Conservation (phyloP, 441 rosid species). For the Euphorbia schlechtendalii region DNA sequence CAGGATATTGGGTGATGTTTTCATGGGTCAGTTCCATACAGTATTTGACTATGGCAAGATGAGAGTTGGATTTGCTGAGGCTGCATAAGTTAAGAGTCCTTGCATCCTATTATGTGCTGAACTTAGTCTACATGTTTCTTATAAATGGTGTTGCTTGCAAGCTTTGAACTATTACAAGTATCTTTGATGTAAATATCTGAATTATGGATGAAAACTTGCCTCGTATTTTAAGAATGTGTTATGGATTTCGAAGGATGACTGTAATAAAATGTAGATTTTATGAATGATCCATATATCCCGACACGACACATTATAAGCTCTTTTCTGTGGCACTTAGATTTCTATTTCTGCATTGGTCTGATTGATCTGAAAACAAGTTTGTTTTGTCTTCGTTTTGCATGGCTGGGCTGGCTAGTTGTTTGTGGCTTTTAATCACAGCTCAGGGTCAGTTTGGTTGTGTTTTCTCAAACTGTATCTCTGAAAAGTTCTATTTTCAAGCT, state of each 20-base stretch:
- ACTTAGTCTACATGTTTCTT: background rate
- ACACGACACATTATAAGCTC: too few relatives aligned
- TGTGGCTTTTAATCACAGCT: too few relatives aligned
- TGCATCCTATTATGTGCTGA: background rate
- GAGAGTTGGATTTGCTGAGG: slow-evolving; percentile 79
- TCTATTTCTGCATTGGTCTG: too few relatives aligned
- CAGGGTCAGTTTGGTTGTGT: too few relatives aligned
- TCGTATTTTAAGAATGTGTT: background rate
- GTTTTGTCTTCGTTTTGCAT: too few relatives aligned
- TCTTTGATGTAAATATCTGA: slow-evolving; percentile 24
- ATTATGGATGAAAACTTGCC: background rate
- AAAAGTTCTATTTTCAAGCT: too few relatives aligned
- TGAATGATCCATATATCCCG: too few relatives aligned
- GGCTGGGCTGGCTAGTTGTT: too few relatives aligned
- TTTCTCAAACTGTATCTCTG: too few relatives aligned
- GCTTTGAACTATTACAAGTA: background rate
- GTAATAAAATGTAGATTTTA: background rate
- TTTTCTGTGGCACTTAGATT: too few relatives aligned
- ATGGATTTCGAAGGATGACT: too few relatives aligned
- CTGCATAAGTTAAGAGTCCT: slow-evolving; percentile 31
- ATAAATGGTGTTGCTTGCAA: background rate
- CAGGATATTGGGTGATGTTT: slow-evolving; percentile 81
- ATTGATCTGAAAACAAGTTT: too few relatives aligned
- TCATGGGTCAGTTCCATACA: slow-evolving; percentile 78
- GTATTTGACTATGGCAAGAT: slow-evolving; percentile 76